Evolutionary conservation across 2,329 filamentous ascomycete species (phyloP).

Genomic region (Clonostachys rosea): DNA sequence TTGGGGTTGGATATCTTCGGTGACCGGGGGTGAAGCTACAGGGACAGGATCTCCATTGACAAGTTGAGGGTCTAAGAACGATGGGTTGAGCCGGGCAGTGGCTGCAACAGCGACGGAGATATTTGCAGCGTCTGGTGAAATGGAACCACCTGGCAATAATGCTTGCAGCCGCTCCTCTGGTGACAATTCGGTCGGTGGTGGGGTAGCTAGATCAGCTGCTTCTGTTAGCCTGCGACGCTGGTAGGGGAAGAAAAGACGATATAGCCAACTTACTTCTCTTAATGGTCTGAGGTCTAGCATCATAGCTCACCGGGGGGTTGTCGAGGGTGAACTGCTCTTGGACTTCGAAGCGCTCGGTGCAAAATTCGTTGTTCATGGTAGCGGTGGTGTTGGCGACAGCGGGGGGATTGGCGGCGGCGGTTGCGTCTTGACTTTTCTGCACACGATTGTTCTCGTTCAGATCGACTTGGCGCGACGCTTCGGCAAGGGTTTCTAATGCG

Average conservation of each 20-base stretch:
- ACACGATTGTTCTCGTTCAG: constrained; percentile 56
- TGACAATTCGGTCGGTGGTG: constrained; percentile 27
- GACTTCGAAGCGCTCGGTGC: constrained; percentile 40
- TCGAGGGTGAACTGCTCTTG: constrained; percentile 57
- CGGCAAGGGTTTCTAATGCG: constrained; percentile 79
- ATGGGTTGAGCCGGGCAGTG: constrained; percentile 48
- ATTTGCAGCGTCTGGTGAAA: constrained; percentile 38
- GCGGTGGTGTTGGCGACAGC: constrained; percentile 8
- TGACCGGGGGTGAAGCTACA: constrained; percentile 12
- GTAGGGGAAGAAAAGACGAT: constrained; percentile 3
- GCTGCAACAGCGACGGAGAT: constrained; percentile 53
- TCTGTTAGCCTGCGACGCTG: constrained; percentile 2
- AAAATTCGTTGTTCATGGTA: constrained; percentile 8
- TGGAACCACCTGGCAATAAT: constrained; percentile 28
- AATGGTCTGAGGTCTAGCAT: constrained; percentile 11
- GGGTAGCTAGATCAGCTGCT: constrained; percentile 11
- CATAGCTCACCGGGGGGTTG: constrained; percentile 47
- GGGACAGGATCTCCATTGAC: constrained; percentile 17
- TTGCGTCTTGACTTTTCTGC: constrained; percentile 25
- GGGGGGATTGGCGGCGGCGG: constrained; percentile 15
- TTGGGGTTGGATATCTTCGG: constrained; percentile 1
- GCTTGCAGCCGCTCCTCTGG: constrained; percentile 47
- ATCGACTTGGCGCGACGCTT: constrained; percentile 79
- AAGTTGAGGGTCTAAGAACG: constrained; percentile 49
- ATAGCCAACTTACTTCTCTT: constrained; percentile 13